Percentiles rank a stretch among this genome's conserved stretches.
Conservation (phyloP, 140 eudicot genomes). For the Senecio squalidus region DNA sequence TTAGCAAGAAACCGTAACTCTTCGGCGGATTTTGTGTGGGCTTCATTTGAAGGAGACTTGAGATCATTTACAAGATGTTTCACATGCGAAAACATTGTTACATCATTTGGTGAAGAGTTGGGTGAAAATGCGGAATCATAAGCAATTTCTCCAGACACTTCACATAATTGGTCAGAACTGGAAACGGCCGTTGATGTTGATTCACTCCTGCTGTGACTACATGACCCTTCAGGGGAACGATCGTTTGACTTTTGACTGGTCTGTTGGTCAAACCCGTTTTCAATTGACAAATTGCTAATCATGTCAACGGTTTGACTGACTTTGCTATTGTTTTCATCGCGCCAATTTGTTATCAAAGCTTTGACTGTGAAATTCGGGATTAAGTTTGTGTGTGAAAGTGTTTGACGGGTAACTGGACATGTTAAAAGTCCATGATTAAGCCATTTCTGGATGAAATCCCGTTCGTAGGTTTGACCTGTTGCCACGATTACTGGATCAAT, state of each 20-base stretch:
- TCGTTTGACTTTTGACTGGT: conserved; percentile 40
- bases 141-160: conserved; percentile 39
- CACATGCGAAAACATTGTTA: conserved; percentile 43
- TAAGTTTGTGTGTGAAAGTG: conserved; percentile 61
- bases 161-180: conserved; percentile 43
- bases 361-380: conserved; percentile 83
- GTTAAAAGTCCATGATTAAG: conserved; percentile 53
- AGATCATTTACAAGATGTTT: conserved; percentile 49
- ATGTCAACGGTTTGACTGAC: conserved; percentile 18
- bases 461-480: conserved; percentile 89
- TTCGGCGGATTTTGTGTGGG: conserved; percentile 63
- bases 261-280: conserved; percentile 36
- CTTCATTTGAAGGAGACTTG: conserved; percentile 35
- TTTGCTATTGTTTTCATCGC: conserved; percentile 50
- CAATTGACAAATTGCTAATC: conserved; percentile 29
- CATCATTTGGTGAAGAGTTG: conserved; percentile 34
- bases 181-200: conserved; percentile 77
- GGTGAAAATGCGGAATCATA: conserved; percentile 20
- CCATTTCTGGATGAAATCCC: conserved; percentile 74
- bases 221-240: conserved; percentile 65
- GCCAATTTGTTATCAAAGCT: conserved; percentile 78
- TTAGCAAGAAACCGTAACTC: conserved; percentile 77
- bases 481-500: conserved; percentile 88
- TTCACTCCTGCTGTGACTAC: conserved; percentile 78
- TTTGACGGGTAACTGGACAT: conserved; percentile 70